These are phyloP conservation scores for Globisporangium carolinianum DNA, from an alignment of 352 stramenopile genomes.

Conservation along the genomic window DNA sequence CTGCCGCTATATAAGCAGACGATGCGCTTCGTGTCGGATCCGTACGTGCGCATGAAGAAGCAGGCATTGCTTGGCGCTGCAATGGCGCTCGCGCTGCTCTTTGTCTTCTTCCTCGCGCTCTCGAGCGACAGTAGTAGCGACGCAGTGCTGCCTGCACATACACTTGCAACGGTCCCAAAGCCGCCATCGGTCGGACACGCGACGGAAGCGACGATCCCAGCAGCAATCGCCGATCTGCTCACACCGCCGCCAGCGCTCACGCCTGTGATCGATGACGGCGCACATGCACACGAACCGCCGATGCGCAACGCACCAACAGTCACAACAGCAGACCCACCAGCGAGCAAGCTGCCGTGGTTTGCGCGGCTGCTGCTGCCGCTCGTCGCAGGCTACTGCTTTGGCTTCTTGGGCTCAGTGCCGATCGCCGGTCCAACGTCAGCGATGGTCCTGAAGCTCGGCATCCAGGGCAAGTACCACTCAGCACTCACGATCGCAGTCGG, in stretches of 20 bases:
- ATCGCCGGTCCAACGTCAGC: slow-evolving; percentile 79
- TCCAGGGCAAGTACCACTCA: slow-evolving; percentile 80
- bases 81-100: slow-evolving; percentile 46
- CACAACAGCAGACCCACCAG: neutral
- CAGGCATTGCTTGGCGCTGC: slow-evolving; percentile 27
- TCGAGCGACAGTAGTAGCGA: slow-evolving; percentile 9
- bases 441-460: slow-evolving; percentile 85
- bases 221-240: neutral
- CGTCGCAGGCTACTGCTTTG: slow-evolving; percentile 76
- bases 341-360: slow-evolving; percentile 29
- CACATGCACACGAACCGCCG: neutral
- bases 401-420: slow-evolving; percentile 80
- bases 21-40: slow-evolving; percentile 50
- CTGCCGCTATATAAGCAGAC: slow-evolving; percentile 61
- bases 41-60: slow-evolving; percentile 57
- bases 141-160: neutral
- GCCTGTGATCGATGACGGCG: neutral
- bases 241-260: neutral
- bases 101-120: slow-evolving; percentile 39
- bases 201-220: neutral
- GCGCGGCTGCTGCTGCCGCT: slow-evolving; percentile 64
- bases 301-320: neutral
- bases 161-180: too few species aligned
- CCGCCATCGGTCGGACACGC: neutral
- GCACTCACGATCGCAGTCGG: slow-evolving; percentile 77